Evolutionary conservation across 2,329 filamentous ascomycete species (phyloP), one percentile per base, ranked within the genome.

Genomic region (Trichoderma simmonsii): DNA sequence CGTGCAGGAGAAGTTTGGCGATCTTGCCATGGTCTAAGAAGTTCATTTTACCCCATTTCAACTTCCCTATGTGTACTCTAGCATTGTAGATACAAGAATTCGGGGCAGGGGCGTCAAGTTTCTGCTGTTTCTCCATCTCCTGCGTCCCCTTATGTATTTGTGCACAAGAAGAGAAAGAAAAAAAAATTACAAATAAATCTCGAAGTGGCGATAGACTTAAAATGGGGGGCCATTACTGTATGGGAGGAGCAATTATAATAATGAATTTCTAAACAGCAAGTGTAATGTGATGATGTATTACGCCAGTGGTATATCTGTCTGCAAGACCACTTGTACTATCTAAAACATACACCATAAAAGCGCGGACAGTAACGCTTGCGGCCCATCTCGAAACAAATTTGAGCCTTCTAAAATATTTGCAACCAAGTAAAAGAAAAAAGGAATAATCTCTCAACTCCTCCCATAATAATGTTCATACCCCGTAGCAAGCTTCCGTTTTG

Each of bases 1-100:
- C 62, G 61, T 80, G 77, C 80, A 98, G 95, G 96, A 99, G 90
- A 97, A 95, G 90, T 99, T 98, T 85, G 96, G 96, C 87, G 95
- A 98, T 83, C 91, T 98, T 79, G 95, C 96, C 79, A 86, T 97
- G 79, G 88, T 98, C 84, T 99, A 97, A 90, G 89, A 82, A 79
- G 79, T 74, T 77, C 75, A 70, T 76, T 78, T 78, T 78, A 77
- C 78, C 80, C 56, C 30, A 32, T 80, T 80, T 80, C 77, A 75
- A 78, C 77, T 86, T 86, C 83, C 84, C 82, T 85, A 86, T 86
- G 83, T 90, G 87, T 88, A 89, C 85, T 90, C 86, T 91, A 91
- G 88, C 87, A 88, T 88, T 90, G 88, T 91, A 91, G 88, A 90
- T 89, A 89, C 82, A 83, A 85, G 81, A 83, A 81, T 75, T 79